phyloP scores from a whole-genome alignment of 129 eudicot genomes.

The Artemisia argyi region DNA sequence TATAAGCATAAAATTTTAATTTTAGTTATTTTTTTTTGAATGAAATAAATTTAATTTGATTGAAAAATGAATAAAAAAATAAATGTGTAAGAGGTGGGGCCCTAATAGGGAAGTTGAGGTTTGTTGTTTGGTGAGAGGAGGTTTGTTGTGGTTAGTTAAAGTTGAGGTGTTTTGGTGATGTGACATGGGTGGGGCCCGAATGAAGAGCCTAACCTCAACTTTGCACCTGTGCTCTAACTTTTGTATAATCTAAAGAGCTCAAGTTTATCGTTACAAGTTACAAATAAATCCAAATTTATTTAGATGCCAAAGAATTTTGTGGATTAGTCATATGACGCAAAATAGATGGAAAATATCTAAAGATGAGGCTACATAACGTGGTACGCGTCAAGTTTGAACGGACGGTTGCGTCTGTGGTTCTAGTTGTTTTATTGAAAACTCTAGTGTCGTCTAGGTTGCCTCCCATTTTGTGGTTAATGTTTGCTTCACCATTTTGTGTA shows the following conservation, averaged over 20 bases:
- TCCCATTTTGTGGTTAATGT: conserved; percentile 13
- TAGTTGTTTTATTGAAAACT: conserved; percentile 9
- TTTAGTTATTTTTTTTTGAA: no score
- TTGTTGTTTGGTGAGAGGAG: no score
- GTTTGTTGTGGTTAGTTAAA: no score
- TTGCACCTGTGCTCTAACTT: no score
- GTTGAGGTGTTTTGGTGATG: no score
- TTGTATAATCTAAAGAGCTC: neutral
- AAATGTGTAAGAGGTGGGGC: no score
- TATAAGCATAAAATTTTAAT: no score
- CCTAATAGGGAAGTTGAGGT: no score
- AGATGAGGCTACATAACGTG: conserved; percentile 24
- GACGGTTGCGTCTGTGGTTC: conserved; percentile 27
- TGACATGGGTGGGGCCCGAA: no score
- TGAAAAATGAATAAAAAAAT: no score
- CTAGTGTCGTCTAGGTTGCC: conserved; percentile 30
- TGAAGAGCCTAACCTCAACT: no score
- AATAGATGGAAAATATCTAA: conserved; percentile 10
- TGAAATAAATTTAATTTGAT: no score
- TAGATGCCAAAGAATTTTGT: neutral
- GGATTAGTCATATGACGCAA: neutral
- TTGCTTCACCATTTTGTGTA: neutral
- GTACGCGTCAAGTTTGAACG: conserved; percentile 35
- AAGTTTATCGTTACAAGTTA: neutral
- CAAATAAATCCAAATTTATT: neutral